phyloP scores from a whole-genome alignment of 75 land plant species.

The Cryptomeria japonica region DNA sequence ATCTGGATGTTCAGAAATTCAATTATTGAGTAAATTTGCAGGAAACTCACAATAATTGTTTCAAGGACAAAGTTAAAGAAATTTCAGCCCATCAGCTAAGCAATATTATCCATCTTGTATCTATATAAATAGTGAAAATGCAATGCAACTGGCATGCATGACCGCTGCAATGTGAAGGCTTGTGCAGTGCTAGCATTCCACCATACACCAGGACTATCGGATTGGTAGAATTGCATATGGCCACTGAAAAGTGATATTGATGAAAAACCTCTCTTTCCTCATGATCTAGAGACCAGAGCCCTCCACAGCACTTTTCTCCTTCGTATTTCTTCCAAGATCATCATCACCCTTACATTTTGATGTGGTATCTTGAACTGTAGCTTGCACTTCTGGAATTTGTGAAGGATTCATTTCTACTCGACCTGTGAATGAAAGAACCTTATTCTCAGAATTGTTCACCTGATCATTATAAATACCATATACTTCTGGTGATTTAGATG shows the following conservation, averaged over 20 bases:
- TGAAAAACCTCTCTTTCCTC: not conserved
- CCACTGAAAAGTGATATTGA: not conserved
- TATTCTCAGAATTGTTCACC: constrained; percentile 4
- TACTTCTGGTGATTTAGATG: not conserved
- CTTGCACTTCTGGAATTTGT: not conserved
- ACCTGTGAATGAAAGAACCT: constrained; percentile 6
- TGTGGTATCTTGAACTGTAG: not conserved
- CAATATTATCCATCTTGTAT: not conserved
- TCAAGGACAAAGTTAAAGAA: not conserved
- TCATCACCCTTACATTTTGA: constrained; percentile 2
- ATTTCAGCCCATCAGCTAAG: not conserved
- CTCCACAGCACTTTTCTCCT: not conserved
- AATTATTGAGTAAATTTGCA: not conserved
- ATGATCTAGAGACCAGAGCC: not conserved
- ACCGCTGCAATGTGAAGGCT: not conserved
- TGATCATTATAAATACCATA: not conserved
- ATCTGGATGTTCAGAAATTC: not conserved
- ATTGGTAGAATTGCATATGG: not conserved
- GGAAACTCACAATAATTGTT: not conserved
- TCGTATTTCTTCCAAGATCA: not conserved
- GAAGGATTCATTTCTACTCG: constrained; percentile 6
- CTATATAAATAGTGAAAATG: not conserved
- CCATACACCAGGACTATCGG: not conserved
- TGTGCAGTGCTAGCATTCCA: not conserved
- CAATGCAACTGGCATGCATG: not conserved